Evolutionary conservation across 495 filamentous ascomycete genomes (phyloP).

Genomic region (Rhizodiscina lignyota): DNA sequence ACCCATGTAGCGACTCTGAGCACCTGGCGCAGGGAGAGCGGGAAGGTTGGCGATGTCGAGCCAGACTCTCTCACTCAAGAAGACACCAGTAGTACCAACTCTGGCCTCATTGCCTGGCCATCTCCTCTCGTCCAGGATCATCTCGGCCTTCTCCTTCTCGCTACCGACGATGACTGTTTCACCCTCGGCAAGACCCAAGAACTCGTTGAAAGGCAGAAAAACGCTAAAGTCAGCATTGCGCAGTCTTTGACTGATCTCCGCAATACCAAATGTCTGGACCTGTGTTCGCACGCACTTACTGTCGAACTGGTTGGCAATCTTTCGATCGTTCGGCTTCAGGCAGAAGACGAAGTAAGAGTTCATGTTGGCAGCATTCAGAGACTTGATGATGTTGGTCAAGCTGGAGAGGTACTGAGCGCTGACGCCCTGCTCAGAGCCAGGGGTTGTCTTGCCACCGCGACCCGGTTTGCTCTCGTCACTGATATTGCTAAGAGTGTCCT

Average conservation of each 20-base stretch:
- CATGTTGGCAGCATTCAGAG: slow-evolving; percentile 58
- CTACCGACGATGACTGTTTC: slow-evolving; percentile 73
- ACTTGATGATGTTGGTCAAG: slow-evolving; percentile 74
- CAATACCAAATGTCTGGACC: slow-evolving; percentile 89
- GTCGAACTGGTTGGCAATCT: slow-evolving; percentile 97
- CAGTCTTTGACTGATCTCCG: slow-evolving; percentile 86
- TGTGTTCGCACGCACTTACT: slow-evolving; percentile 94
- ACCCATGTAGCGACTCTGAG: not conserved
- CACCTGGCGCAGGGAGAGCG: slow-evolving; percentile 11
- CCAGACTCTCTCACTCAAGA: slow-evolving; percentile 92
- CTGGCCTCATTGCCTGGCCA: slow-evolving; percentile 89
- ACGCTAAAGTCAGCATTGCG: slow-evolving; percentile 88
- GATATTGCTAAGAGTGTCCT: slow-evolving; percentile 25
- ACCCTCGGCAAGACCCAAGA: slow-evolving; percentile 72
- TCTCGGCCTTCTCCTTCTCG: slow-evolving; percentile 81
- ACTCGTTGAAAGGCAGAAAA: slow-evolving; percentile 91
- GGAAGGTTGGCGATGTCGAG: slow-evolving; percentile 65
- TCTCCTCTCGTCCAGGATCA: slow-evolving; percentile 70
- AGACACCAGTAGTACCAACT: slow-evolving; percentile 82
- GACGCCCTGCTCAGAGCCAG: slow-evolving; percentile 52
- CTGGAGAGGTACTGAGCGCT: slow-evolving; percentile 83
- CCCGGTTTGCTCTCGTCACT: slow-evolving; percentile 4
- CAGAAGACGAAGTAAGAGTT: slow-evolving; percentile 97
- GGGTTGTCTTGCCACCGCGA: slow-evolving; percentile 12
- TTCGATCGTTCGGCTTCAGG: slow-evolving; percentile 89